Evolutionary conservation across 805 yeast species (phyloP).

Genomic region (Barnettozyma sp.): DNA sequence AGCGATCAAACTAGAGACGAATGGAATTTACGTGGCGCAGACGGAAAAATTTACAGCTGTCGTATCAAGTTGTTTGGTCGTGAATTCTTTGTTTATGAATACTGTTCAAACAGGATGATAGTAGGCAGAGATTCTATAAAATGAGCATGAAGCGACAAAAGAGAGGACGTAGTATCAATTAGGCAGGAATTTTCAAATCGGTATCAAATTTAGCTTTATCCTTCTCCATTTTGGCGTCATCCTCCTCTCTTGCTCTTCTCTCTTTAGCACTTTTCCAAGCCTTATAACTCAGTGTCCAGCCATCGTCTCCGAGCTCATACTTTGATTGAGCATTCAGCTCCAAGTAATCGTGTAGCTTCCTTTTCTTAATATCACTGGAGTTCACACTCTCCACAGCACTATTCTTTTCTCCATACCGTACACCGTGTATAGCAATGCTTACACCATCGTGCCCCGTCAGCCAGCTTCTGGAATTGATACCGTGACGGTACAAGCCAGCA

Average conservation of each 20-base stretch:
- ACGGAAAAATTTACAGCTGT: no score
- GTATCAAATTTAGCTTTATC: neutral
- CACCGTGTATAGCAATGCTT: slow-evolving; percentile 52
- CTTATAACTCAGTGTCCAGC: slow-evolving; percentile 20
- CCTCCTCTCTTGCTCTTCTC: slow-evolving; percentile 8
- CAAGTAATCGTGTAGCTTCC: slow-evolving; percentile 20
- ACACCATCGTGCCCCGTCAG: slow-evolving; percentile 67
- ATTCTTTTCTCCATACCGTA: slow-evolving; percentile 27
- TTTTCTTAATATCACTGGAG: slow-evolving; percentile 14
- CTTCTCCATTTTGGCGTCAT: neutral
- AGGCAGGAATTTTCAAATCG: no score
- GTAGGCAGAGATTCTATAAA: no score
- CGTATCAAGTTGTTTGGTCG: no score
- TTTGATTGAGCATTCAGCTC: slow-evolving; percentile 6
- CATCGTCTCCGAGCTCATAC: slow-evolving; percentile 6
- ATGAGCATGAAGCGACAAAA: no score
- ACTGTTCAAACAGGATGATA: no score
- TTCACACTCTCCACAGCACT: slow-evolving; percentile 22
- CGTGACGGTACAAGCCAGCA: slow-evolving; percentile 58
- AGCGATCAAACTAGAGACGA: no score
- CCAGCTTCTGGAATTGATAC: slow-evolving; percentile 76
- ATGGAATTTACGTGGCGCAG: no score
- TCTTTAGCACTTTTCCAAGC: slow-evolving; percentile 19
- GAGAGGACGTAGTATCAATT: no score
- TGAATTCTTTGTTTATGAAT: no score